These are phyloP conservation scores for Botrytis fabae DNA, from an alignment of 2,329 filamentous ascomycete genomes.

Conservation along the genomic window DNA sequence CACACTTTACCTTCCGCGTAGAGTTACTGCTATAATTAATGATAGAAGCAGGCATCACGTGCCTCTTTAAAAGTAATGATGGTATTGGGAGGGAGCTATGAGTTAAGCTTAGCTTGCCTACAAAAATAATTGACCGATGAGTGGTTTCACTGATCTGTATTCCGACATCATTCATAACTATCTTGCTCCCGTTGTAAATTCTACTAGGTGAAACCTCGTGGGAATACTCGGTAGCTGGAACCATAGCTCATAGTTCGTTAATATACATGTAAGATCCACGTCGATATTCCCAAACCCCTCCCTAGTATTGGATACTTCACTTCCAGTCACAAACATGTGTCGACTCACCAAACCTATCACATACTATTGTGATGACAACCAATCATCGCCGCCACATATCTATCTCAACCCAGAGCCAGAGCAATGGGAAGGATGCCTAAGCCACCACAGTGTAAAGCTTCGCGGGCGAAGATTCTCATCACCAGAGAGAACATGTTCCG, in stretches of 20 bases:
- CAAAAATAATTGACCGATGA: background rate
- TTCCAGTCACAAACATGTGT: background rate
- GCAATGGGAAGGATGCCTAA: background rate
- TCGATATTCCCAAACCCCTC: background rate
- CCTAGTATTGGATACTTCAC: background rate
- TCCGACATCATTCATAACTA: background rate
- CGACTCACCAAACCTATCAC: background rate
- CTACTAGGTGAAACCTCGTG: background rate
- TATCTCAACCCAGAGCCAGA: background rate
- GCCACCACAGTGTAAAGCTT: background rate
- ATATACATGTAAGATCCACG: background rate
- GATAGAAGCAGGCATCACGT: background rate
- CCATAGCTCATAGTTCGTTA: background rate
- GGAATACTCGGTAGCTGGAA: background rate
- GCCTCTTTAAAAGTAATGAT: background rate
- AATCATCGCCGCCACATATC: background rate
- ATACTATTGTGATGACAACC: background rate
- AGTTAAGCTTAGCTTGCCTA: background rate
- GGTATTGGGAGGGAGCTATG: background rate
- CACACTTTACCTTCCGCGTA: background rate
- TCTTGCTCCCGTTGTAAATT: background rate
- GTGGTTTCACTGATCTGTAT: background rate
- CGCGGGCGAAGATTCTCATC: background rate
- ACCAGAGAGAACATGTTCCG: background rate
- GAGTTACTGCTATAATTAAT: background rate